Conservation (phyloP, 768 basidiomycete genomes). For the Leucosporidium creatinivorum region DNA sequence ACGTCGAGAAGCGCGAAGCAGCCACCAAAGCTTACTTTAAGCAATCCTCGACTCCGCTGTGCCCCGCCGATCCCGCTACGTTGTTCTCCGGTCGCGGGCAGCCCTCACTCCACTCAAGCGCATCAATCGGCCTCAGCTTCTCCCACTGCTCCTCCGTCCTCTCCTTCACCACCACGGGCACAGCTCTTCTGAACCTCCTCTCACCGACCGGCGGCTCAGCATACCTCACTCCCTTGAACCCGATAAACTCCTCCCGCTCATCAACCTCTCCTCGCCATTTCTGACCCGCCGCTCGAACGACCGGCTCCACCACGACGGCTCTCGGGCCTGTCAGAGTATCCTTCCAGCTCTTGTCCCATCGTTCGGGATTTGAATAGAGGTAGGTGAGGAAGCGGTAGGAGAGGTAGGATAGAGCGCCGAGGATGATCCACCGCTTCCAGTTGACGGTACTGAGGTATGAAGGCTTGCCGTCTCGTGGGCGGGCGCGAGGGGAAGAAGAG, state of each 20-base stretch:
- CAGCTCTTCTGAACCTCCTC: slow-evolving; percentile 11
- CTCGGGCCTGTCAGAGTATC: no score
- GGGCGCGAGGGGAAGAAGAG: no score
- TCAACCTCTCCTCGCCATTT: no score
- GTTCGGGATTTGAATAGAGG: no score
- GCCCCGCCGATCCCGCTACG: slow-evolving; percentile 12
- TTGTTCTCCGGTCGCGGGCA: slow-evolving; percentile 19
- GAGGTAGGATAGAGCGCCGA: no score
- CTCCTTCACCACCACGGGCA: background rate
- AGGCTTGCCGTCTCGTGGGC: no score
- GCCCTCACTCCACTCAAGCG: slow-evolving; percentile 13
- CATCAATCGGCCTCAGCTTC: slow-evolving; percentile 1
- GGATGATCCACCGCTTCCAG: no score
- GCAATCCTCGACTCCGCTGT: slow-evolving; percentile 30
- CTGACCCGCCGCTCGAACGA: no score
- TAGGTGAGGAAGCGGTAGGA: no score
- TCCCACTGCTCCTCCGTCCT: background rate
- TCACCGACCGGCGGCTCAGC: slow-evolving; percentile 14
- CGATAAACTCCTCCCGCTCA: background rate
- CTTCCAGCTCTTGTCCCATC: no score
- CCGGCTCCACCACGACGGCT: no score
- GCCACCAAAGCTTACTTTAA: slow-evolving; percentile 12
- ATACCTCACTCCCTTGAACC: slow-evolving; percentile 22
- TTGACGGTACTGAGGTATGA: no score
- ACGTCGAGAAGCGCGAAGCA: background rate